phyloP scores from a whole-genome alignment of 164 flowering plant species.

The Stephania japonica region DNA sequence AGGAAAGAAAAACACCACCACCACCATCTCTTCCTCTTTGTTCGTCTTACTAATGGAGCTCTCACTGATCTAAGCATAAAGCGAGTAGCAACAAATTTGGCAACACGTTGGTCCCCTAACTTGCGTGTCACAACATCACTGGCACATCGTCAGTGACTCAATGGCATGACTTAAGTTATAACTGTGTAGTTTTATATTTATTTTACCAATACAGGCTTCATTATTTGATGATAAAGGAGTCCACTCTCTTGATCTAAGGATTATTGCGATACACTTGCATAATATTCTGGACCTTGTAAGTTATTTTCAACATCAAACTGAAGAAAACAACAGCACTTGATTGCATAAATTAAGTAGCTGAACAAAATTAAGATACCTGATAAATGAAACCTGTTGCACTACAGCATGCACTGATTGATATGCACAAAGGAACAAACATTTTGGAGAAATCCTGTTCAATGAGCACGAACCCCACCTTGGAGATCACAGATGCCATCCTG shows the following conservation, averaged over 20 bases:
- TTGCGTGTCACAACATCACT: background rate
- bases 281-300: background rate
- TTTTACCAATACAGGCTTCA: background rate
- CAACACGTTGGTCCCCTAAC: background rate
- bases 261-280: background rate
- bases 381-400: constrained; percentile 85
- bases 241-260: background rate
- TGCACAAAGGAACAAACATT: constrained; percentile 70
- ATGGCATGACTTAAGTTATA: background rate
- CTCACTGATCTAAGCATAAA: background rate
- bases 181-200: background rate
- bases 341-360: background rate
- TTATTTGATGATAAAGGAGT: background rate
- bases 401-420: constrained; percentile 68
- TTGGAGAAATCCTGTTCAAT: constrained; percentile 79
- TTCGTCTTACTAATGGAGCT: background rate
- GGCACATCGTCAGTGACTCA: background rate
- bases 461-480: constrained; percentile 94
- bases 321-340: background rate
- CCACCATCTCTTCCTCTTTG: background rate
- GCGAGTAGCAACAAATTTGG: background rate
- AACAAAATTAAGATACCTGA: constrained; percentile 46
- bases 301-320: background rate
- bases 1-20: no score
- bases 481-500: constrained; percentile 94